Percentiles rank a stretch among this genome's conserved stretches.
Evolutionary conservation across 768 basidiomycete genomes (phyloP).

Genomic region (Tricholoma furcatifolium): DNA sequence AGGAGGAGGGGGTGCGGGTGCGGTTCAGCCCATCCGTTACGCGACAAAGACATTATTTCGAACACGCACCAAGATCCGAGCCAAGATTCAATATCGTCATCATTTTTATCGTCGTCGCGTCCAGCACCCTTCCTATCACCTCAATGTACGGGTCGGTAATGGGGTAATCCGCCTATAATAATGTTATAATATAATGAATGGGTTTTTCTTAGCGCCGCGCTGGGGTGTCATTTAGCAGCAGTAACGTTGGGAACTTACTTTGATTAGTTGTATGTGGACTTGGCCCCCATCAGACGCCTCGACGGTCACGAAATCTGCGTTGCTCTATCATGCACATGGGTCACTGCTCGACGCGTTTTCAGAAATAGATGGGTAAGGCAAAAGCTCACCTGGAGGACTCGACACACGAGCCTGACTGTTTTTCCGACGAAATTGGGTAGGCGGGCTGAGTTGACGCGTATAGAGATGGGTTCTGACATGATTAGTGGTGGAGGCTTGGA

Average conservation of each 20-base stretch:
- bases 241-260: conserved; percentile 41
- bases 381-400: conserved; percentile 49
- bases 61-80: conserved; percentile 55
- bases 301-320: conserved; percentile 51
- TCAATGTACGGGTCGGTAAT: conserved; percentile 60
- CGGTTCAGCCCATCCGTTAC: conserved; percentile 3
- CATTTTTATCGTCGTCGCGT: conserved; percentile 57
- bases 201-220: neutral
- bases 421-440: conserved; percentile 51
- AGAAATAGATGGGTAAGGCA: neutral
- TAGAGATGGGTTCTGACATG: conserved; percentile 26
- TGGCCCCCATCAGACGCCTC: conserved; percentile 68
- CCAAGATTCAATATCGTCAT: conserved; percentile 56
- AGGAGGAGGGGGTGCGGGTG: too few species aligned
- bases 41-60: neutral
- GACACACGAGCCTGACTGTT: conserved; percentile 61
- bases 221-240: too few species aligned
- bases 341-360: neutral
- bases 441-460: conserved; percentile 64
- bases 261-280: conserved; percentile 42
- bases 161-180: conserved; percentile 39
- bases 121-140: conserved; percentile 59
- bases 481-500: neutral
- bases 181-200: too few species aligned
- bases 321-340: conserved; percentile 29